Evolutionary conservation across 1,139 yeast genomes (phyloP), one percentile per base, ranked within the genome.

Genomic region (Kodamaea sp.): DNA sequence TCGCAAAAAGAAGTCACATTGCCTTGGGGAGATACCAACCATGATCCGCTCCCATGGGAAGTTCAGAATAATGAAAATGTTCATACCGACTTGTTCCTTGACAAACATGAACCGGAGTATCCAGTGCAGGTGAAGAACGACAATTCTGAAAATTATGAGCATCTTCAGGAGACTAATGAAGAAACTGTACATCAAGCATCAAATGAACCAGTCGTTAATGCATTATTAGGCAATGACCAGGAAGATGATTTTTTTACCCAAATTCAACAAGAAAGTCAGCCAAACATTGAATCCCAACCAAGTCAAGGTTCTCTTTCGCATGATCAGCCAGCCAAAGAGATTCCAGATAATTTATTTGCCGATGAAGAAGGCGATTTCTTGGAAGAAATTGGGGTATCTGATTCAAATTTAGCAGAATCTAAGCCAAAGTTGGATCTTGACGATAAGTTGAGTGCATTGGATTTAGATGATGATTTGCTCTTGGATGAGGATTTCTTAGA

Each of bases 391-490:
- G 37, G 16, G 8, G 29, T 11, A 12, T n/a, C n/a, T n/a, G 12
- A 15, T 9, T 16, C 29, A n/a, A 15, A 15, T 16, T 13, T 10
- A 9, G 18, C 16, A 12, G 22, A 16, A 11, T n/a, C 15, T 11
- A n/a, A n/a, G n/a, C n/a, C n/a, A n/a, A n/a, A n/a, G n/a, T n/a
- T 15, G 4, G 35, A 26, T 22, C 28, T 37, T 22, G 29, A 24
- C 9, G 42, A 37, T 21, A 37, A 39, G 21, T 34, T 43, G 19
- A 34, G 35, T 28, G 65, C 69, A 8, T 66, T 72, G 39, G 74
- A 66, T n/a, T 58, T 66, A 31, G 82, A 76, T 37, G 78, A 73
- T 34, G 75, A 70, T 24, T 44, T 68, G 5, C 56, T 70, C n/a
- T 63, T 65, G 27, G 73, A 70, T 27, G 73, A 66, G 16, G 60